Conservation (phyloP, 148 eudicot species). For the Pharnaceum exiguum region DNA sequence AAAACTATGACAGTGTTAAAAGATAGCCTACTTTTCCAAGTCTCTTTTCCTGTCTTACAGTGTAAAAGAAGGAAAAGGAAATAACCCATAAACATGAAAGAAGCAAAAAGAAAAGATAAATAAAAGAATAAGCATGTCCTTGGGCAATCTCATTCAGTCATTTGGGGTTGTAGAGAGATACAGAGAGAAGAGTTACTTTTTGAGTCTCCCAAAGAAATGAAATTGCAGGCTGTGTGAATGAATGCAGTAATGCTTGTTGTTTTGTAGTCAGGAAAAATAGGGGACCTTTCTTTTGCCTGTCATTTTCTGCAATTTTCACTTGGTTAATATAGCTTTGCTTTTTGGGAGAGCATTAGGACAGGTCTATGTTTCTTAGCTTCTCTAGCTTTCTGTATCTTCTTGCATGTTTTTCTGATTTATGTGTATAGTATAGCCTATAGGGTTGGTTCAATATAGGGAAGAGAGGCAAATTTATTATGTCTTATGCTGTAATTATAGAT, state of each 20-base stretch:
- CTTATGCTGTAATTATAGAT: constrained; percentile 33
- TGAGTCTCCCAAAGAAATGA: constrained; percentile 71
- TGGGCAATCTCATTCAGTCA: constrained; percentile 1
- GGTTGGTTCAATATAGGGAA: background rate
- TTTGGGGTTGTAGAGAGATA: constrained; percentile 8
- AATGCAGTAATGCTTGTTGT: constrained; percentile 39
- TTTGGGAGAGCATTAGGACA: constrained; percentile 40
- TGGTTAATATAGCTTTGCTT: constrained; percentile 29
- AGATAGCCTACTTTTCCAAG: constrained; percentile 43
- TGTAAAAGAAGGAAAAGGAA: constrained; percentile 6
- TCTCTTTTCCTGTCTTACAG: constrained; percentile 8
- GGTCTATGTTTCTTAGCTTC: constrained; percentile 48
- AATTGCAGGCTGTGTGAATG: constrained; percentile 34
- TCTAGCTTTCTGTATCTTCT: constrained; percentile 32
- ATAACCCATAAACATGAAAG: background rate
- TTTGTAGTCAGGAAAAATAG: constrained; percentile 48
- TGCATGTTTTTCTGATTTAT: constrained; percentile 12
- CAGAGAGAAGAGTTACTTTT: constrained; percentile 29
- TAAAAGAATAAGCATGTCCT: constrained; percentile 1
- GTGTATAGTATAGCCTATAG: too few species aligned
- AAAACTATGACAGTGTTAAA: constrained; percentile 40
- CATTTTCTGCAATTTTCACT: constrained; percentile 44
- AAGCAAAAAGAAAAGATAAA: background rate
- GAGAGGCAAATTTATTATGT: constrained; percentile 27
- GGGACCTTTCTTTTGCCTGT: constrained; percentile 62